Evolutionary conservation across 192 early-diverging fungal genomes (phyloP).

Genomic region (Coemansia sp.): DNA sequence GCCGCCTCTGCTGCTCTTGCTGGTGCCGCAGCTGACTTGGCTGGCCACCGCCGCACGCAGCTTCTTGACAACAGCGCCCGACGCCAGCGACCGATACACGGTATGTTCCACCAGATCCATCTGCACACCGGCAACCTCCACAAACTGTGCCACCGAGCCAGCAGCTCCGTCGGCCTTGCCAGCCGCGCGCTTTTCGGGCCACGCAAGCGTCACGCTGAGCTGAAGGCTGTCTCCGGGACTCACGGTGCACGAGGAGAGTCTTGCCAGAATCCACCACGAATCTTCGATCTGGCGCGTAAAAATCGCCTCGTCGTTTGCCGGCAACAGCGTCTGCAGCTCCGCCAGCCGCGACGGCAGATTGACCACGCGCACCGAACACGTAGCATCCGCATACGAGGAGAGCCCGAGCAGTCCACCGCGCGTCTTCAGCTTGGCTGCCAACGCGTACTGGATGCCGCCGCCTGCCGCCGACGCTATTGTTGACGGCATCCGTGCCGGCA

Average conservation of each 20-base stretch:
- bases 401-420: conserved; percentile 5
- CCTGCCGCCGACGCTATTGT: conserved; percentile 36
- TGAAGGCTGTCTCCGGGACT: conserved; percentile 28
- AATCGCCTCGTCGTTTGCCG: conserved; percentile 33
- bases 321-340: conserved; percentile 18
- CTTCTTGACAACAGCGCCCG: conserved; percentile 23
- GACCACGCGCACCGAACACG: conserved; percentile 26
- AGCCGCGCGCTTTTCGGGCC: conserved; percentile 15
- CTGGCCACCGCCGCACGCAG: conserved; percentile 11
- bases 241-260: conserved; percentile 26
- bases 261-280: conserved; percentile 35
- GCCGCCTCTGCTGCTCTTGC: neutral
- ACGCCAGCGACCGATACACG: conserved; percentile 25
- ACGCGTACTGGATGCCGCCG: conserved; percentile 40
- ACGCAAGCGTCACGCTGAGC: conserved; percentile 22
- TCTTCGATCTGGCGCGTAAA: conserved; percentile 39
- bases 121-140: conserved; percentile 20
- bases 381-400: neutral
- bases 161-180: conserved; percentile 10
- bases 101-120: conserved; percentile 38
- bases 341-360: conserved; percentile 34
- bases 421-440: conserved; percentile 21
- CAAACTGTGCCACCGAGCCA: neutral
- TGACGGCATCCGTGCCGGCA: conserved; percentile 38
- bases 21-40: neutral